phyloP scores from a whole-genome alignment of 352 stramenopile species.

The Phytopythium vexans region DNA sequence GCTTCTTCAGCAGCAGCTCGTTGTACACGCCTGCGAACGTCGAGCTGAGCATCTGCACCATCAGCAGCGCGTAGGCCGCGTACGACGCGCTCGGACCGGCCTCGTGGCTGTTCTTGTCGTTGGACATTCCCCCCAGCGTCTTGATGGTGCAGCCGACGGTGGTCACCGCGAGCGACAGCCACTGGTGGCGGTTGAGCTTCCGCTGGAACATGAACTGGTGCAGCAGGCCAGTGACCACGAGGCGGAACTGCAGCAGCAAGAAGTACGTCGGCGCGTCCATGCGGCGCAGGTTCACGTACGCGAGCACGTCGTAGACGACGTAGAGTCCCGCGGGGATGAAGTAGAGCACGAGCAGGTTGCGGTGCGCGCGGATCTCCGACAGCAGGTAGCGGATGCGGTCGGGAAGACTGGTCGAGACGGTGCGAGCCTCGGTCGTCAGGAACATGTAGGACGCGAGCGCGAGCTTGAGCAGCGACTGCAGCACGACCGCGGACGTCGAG shows the following conservation, averaged over 20 bases:
- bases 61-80: conserved; percentile 52
- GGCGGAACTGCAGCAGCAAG: conserved; percentile 72
- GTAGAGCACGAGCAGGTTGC: conserved; percentile 57
- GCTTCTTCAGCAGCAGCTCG: conserved; percentile 78
- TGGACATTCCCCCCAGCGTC: conserved; percentile 38
- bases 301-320: conserved; percentile 80
- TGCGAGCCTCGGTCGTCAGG: conserved; percentile 39
- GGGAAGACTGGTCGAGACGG: conserved; percentile 18
- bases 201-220: conserved; percentile 80
- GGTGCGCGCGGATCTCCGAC: conserved; percentile 35
- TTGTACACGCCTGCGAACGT: conserved; percentile 86
- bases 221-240: conserved; percentile 74
- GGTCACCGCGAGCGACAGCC: conserved; percentile 64
- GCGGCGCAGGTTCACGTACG: conserved; percentile 73
- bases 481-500: conserved; percentile 68
- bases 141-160: conserved; percentile 78
- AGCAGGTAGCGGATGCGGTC: conserved; percentile 28
- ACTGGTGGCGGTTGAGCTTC: conserved; percentile 72
- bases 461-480: conserved; percentile 74
- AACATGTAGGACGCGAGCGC: conserved; percentile 68
- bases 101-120: not conserved
- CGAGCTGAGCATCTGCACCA: conserved; percentile 78
- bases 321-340: conserved; percentile 74
- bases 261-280: conserved; percentile 83
- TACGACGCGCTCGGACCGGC: conserved; percentile 23